Evolutionary conservation across 2,329 filamentous ascomycete genomes (phyloP).

Genomic region (Xylariaceae sp.): DNA sequence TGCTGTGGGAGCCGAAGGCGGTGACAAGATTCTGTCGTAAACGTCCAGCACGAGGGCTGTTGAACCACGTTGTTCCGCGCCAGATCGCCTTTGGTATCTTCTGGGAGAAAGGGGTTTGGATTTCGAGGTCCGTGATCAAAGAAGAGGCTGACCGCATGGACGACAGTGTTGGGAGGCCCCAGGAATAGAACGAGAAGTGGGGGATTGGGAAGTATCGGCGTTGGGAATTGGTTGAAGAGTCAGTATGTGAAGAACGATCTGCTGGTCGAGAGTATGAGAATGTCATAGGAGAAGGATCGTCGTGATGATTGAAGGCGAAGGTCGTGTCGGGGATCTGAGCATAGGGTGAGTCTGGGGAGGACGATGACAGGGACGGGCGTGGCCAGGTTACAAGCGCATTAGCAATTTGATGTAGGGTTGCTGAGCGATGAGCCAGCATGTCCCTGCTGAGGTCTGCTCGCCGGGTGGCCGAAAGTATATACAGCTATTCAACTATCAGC

Average conservation of each 20-base stretch:
- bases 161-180: slow-evolving; percentile 48
- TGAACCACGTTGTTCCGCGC: slow-evolving; percentile 51
- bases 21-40: slow-evolving; percentile 39
- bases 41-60: slow-evolving; percentile 38
- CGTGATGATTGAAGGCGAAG: slow-evolving; percentile 50
- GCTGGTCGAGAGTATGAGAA: slow-evolving; percentile 47
- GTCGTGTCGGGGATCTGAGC: slow-evolving; percentile 40
- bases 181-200: slow-evolving; percentile 54
- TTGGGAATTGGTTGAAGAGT: background rate
- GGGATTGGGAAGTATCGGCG: slow-evolving; percentile 45
- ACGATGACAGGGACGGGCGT: slow-evolving; percentile 14
- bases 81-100: slow-evolving; percentile 41
- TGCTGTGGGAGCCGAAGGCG: slow-evolving; percentile 39
- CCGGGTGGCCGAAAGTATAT: slow-evolving; percentile 41
- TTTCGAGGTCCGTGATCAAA: slow-evolving; percentile 38
- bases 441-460: slow-evolving; percentile 38
- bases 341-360: slow-evolving; percentile 3
- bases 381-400: slow-evolving; percentile 49
- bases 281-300: slow-evolving; percentile 41
- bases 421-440: slow-evolving; percentile 46
- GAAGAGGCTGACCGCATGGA: slow-evolving; percentile 37
- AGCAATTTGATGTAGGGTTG: slow-evolving; percentile 52
- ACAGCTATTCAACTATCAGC: slow-evolving; percentile 31
- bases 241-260: slow-evolving; percentile 27
- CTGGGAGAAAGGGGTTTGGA: slow-evolving; percentile 4